These are phyloP conservation scores for Auriscalpium vulgare DNA, from an alignment of 768 basidiomycete species.

Conservation along the genomic window DNA sequence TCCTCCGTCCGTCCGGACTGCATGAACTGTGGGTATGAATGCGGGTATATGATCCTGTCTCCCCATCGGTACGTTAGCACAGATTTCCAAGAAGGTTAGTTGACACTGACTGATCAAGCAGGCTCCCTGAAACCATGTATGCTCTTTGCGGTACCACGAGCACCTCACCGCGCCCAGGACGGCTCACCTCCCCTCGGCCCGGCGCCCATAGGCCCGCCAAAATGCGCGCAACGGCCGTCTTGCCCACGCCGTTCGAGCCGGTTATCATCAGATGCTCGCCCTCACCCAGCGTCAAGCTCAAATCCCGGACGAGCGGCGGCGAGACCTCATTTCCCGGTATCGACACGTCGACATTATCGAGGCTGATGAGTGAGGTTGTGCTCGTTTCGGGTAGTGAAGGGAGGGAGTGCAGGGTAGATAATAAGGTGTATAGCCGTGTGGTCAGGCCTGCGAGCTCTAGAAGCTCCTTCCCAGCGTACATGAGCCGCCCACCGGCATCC, in stretches of 20 bases:
- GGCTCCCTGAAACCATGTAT: slow-evolving; percentile 82
- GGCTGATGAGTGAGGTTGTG: slow-evolving; percentile 36
- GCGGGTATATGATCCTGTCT: slow-evolving; percentile 75
- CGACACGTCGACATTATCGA: slow-evolving; percentile 65
- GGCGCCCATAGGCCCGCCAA: slow-evolving; percentile 86
- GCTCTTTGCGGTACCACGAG: slow-evolving; percentile 89
- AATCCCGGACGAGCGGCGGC: slow-evolving; percentile 50
- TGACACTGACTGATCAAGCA: slow-evolving; percentile 68
- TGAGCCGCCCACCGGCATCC: slow-evolving; percentile 89
- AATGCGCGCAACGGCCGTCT: slow-evolving; percentile 83
- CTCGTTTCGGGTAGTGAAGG: slow-evolving; percentile 38
- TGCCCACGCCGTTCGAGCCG: slow-evolving; percentile 88
- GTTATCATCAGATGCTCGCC: slow-evolving; percentile 93
- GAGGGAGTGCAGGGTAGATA: slow-evolving; percentile 79
- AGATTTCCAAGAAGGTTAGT: background rate
- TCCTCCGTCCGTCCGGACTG: slow-evolving; percentile 50
- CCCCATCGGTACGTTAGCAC: background rate
- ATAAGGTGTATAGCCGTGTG: slow-evolving; percentile 77
- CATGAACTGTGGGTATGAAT: slow-evolving; percentile 69
- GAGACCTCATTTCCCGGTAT: slow-evolving; percentile 31
- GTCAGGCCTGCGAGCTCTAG: slow-evolving; percentile 94
- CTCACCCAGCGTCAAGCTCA: slow-evolving; percentile 52
- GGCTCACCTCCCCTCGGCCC: slow-evolving; percentile 17
- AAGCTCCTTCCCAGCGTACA: slow-evolving; percentile 96
- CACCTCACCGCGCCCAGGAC: slow-evolving; percentile 31